A percentile compares a stretch with the other conserved stretches of the same genome.
Evolutionary conservation across 108 stramenopile species (phyloP).

Genomic region (Fistulifera pelliculosa): DNA sequence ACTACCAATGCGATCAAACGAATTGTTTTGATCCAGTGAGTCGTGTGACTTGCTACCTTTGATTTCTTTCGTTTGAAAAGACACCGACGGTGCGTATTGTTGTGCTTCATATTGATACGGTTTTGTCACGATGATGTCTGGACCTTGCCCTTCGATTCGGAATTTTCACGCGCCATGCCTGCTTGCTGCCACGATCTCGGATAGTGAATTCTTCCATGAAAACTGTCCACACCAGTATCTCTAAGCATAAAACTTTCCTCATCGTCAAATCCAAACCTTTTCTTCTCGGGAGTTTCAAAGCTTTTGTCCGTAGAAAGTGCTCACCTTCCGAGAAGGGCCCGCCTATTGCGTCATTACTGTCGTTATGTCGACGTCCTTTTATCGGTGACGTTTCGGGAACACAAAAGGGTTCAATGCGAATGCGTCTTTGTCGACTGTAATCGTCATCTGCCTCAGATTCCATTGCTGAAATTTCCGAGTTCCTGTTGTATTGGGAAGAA

Average conservation of each 20-base stretch:
- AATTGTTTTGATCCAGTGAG: neutral
- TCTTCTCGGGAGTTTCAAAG: neutral
- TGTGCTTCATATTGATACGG: neutral
- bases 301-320: no score
- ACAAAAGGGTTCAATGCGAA: slow-evolving; percentile 3
- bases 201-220: slow-evolving; percentile 3
- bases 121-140: neutral
- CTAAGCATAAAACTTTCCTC: slow-evolving; percentile 20
- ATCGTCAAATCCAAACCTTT: slow-evolving; percentile 10
- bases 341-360: no score
- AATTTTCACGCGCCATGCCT: neutral
- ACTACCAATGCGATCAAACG: neutral
- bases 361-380: neutral
- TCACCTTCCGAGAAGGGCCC: no score
- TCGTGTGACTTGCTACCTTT: neutral
- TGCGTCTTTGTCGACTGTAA: no score
- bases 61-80: neutral
- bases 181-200: neutral
- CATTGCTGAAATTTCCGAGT: no score
- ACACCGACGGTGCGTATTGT: neutral
- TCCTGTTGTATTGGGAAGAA: no score
- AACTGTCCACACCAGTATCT: slow-evolving; percentile 3
- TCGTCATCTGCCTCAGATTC: neutral
- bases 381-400: slow-evolving; percentile 4
- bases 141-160: neutral